phyloP scores from a whole-genome alignment of 2,329 filamentous ascomycete genomes.

The Raffaelea arxii region DNA sequence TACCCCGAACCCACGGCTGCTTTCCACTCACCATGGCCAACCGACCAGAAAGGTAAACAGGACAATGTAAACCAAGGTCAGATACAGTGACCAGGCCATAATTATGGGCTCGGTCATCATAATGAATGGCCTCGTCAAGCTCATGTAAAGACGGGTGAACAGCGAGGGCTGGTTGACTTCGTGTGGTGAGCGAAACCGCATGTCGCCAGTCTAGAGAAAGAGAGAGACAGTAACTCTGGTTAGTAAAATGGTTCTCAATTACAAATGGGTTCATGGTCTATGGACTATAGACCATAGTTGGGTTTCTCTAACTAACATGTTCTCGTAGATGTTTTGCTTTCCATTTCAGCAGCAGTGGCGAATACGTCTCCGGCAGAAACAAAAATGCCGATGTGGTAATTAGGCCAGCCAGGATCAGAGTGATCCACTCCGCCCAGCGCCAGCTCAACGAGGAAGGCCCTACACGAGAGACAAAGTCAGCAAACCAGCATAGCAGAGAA shows the following conservation, averaged over 20 bases:
- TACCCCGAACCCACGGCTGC: too few relatives aligned
- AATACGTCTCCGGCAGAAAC: conserved; percentile 37
- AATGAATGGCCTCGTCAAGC: conserved; percentile 5
- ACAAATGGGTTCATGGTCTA: too few relatives aligned
- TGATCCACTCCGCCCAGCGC: conserved; percentile 37
- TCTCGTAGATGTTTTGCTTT: conserved; percentile 29
- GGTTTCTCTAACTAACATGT: too few relatives aligned
- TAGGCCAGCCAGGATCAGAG: conserved; percentile 24
- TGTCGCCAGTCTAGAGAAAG: conserved; percentile 33
- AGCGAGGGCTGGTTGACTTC: conserved; percentile 22
- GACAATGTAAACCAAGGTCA: conserved; percentile 35
- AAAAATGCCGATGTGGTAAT: conserved; percentile 23
- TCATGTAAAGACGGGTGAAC: neutral
- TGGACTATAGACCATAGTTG: too few relatives aligned
- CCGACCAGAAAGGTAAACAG: conserved; percentile 38
- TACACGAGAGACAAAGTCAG: too few relatives aligned
- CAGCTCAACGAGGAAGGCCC: too few relatives aligned
- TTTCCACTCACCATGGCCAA: conserved; percentile 37
- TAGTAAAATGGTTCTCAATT: too few relatives aligned
- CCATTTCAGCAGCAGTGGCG: conserved; percentile 33
- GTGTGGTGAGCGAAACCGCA: conserved; percentile 35
- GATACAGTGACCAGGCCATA: conserved; percentile 32
- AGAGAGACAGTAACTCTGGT: too few relatives aligned
- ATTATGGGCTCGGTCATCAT: conserved; percentile 32
- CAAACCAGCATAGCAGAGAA: too few relatives aligned